phyloP scores from a whole-genome alignment of 2,329 filamentous ascomycete species.

The Trichoderma afroharzianum region DNA sequence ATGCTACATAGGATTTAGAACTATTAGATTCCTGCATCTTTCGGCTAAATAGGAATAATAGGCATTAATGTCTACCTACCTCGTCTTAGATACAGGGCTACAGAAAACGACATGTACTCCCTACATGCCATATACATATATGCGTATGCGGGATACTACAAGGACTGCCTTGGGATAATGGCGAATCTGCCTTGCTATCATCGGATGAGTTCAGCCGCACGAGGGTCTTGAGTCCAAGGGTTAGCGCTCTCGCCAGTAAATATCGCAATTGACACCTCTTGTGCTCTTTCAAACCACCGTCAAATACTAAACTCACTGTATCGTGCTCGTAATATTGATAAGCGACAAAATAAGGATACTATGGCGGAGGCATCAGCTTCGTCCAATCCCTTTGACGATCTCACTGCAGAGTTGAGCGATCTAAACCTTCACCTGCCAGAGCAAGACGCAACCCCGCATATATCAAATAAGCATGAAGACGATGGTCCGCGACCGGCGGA shows the following conservation, averaged over 20 bases:
- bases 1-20: not conserved
- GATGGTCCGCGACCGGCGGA: not conserved
- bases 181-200: slow-evolving; percentile 4
- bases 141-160: not conserved
- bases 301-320: not conserved
- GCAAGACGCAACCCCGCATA: not conserved
- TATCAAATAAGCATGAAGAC: not conserved
- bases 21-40: not conserved
- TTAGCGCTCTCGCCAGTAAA: not conserved
- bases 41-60: not conserved
- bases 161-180: not conserved
- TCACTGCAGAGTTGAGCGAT: not conserved
- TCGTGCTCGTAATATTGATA: not conserved
- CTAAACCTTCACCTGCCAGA: not conserved
- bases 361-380: not conserved
- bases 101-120: not conserved
- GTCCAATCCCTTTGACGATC: not conserved
- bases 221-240: not conserved
- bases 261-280: not conserved
- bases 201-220: not conserved
- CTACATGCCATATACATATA: not conserved
- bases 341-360: not conserved
- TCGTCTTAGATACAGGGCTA: not conserved
- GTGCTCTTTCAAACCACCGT: not conserved
- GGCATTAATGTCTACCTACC: not conserved